phyloP scores from a whole-genome alignment of 768 basidiomycete genomes.

The Suillus decipiens region DNA sequence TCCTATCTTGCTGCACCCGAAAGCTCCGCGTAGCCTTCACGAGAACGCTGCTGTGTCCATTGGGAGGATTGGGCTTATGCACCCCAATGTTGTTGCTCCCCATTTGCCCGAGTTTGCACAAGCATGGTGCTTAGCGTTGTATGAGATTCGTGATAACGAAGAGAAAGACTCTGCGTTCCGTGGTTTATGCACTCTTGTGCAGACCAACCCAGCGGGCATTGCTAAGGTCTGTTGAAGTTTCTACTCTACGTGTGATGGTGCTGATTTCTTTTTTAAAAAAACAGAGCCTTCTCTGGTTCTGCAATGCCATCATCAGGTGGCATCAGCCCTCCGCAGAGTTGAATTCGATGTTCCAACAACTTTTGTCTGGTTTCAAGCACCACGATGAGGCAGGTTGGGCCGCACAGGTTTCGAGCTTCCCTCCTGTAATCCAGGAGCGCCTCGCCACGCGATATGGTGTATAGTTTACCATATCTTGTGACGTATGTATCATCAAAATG shows the following conservation, averaged over 20 bases:
- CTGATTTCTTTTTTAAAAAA: conserved; percentile 9
- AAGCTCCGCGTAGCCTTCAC: conserved; percentile 90
- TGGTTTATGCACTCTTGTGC: conserved; percentile 94
- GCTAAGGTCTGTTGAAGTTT: conserved; percentile 66
- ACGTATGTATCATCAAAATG: conserved; percentile 17
- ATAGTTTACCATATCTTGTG: conserved; percentile 34
- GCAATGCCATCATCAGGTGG: conserved; percentile 97
- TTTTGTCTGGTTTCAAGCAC: conserved; percentile 87
- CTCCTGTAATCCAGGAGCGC: conserved; percentile 85
- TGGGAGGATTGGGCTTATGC: conserved; percentile 92
- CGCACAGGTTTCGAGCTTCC: conserved; percentile 79
- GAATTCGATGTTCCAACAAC: conserved; percentile 90
- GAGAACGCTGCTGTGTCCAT: conserved; percentile 99
- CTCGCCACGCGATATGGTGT: conserved; percentile 87
- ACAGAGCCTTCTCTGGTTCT: conserved; percentile 95
- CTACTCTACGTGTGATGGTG: not conserved
- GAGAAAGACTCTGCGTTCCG: conserved; percentile 99
- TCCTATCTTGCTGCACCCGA: conserved; percentile 89
- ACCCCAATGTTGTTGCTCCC: conserved; percentile 85
- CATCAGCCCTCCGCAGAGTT: conserved; percentile 88
- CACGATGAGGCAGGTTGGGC: conserved; percentile 87
- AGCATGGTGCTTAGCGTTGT: conserved; percentile 95
- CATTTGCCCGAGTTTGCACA: conserved; percentile 89
- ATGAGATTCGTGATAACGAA: conserved; percentile 98
- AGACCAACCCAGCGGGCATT: conserved; percentile 91